Evolutionary conservation across 345 rosid species (phyloP).

Genomic region (Salix viminalis): DNA sequence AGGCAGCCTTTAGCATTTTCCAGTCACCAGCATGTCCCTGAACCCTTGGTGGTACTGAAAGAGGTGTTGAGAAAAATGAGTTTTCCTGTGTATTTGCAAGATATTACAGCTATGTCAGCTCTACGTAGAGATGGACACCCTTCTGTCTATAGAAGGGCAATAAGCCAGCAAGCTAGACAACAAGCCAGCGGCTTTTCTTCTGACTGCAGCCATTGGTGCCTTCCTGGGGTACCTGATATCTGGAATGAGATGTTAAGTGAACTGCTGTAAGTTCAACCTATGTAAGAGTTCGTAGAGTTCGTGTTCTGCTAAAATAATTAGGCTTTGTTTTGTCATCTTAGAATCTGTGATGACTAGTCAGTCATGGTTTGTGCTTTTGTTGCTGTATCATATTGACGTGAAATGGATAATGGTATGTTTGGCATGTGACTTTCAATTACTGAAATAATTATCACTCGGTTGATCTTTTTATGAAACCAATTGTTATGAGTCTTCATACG

Average conservation of each 20-base stretch:
- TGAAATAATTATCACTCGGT: neutral
- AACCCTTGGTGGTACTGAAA: constrained; percentile 55
- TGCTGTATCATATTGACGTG: constrained; percentile 13
- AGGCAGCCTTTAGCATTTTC: constrained; percentile 52
- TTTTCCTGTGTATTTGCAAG: constrained; percentile 70
- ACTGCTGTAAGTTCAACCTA: constrained; percentile 28
- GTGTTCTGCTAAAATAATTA: constrained; percentile 10
- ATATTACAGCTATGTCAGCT: constrained; percentile 76
- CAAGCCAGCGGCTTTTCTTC: constrained; percentile 42
- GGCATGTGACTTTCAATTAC: neutral
- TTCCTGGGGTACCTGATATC: constrained; percentile 89
- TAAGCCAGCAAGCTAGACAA: constrained; percentile 49
- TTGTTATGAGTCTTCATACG: neutral
- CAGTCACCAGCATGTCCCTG: constrained; percentile 65
- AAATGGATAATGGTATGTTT: constrained; percentile 9
- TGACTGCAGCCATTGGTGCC: constrained; percentile 97
- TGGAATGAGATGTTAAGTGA: constrained; percentile 90
- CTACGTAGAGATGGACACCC: constrained; percentile 88
- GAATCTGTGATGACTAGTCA: constrained; percentile 13
- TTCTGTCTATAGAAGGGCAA: constrained; percentile 63
- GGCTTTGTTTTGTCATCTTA: constrained; percentile 4
- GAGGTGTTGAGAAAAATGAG: constrained; percentile 65
- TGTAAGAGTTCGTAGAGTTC: constrained; percentile 1
- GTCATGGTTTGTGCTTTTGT: constrained; percentile 7
- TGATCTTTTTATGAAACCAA: neutral